phyloP scores from a whole-genome alignment of 345 rosid genomes.

The Stellera chamaejasme region DNA sequence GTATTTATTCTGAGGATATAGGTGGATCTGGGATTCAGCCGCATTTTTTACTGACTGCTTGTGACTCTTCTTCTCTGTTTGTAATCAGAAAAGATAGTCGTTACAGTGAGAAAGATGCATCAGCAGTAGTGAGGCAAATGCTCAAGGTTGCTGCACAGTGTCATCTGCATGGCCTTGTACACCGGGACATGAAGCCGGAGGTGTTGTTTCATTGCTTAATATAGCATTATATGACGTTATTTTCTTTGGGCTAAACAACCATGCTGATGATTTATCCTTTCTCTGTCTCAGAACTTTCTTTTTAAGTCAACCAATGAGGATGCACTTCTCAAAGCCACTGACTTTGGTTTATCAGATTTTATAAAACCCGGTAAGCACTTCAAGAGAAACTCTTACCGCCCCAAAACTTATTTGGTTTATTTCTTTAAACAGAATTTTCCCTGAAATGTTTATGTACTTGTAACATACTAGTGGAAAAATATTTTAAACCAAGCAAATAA shows the following conservation, averaged over 20 bases:
- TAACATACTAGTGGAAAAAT: neutral
- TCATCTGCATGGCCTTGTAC: slow-evolving; percentile 88
- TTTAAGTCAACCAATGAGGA: slow-evolving; percentile 75
- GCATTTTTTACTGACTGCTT: too few relatives aligned
- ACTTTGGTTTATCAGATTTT: slow-evolving; percentile 98
- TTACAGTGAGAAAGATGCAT: slow-evolving; percentile 74
- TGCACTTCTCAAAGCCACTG: slow-evolving; percentile 85
- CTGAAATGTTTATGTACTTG: too few relatives aligned
- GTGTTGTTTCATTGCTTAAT: slow-evolving; percentile 28
- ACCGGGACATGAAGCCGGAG: slow-evolving; percentile 99
- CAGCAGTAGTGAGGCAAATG: slow-evolving; percentile 85
- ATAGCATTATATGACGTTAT: neutral
- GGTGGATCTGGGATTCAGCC: too few relatives aligned
- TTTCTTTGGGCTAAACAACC: neutral
- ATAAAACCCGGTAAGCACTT: slow-evolving; percentile 70
- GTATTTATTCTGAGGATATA: neutral
- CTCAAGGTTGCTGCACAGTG: slow-evolving; percentile 88
- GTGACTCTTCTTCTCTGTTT: slow-evolving; percentile 14
- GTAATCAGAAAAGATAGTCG: slow-evolving; percentile 65
- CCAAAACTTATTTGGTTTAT: too few relatives aligned
- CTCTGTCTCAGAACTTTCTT: slow-evolving; percentile 66
- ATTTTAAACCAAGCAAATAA: slow-evolving; percentile 9
- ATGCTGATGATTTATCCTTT: slow-evolving; percentile 13
- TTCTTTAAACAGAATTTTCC: too few relatives aligned
- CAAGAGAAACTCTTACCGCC: too few relatives aligned